Evolutionary conservation across 2,329 filamentous ascomycete genomes (phyloP), one percentile per base, ranked within the genome.

Genomic region (Fusarium compactum): DNA sequence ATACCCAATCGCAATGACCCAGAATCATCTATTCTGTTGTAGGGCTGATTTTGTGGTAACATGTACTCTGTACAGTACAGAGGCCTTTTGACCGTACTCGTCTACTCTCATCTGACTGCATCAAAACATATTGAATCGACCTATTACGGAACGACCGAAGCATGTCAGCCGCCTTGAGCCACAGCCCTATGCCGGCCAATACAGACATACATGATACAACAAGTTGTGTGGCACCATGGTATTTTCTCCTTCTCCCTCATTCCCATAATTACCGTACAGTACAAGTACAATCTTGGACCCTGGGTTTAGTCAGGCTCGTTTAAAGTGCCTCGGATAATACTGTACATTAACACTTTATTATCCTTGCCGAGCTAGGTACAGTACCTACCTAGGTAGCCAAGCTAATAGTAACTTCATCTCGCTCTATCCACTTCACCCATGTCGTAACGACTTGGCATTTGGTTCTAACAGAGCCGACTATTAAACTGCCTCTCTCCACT

Each of bases 21-120:
- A 64, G 38, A 58, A 41, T 20, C 59, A 64, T 64, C 16, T n/a
- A 32, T 38, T 15, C 34, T n/a, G 24, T 22, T 43, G 22, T 60
- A 65, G 61, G 62, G 48, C 62, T 67, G 48, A 55, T 51, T 46
- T 20, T n/a, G 24, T 24, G 45, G 54, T 53, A 55, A 43, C 63
- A 44, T 48, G 15, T 30, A 12, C 46, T 30, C 27, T 50, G 9
- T 30, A 16, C 16, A 38, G 34, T 38, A 38, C n/a, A 38, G 34
- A 38, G 9, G 11, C 16, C 34, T 38, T n/a, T 34, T 34, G 50
- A 24, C 43, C 32, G 29, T 30, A 34, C 38, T 20, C 22, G 46
- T 58, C 60, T 55, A 51, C 34, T 58, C 53, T 69, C 68, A 71
- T 71, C 65, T 71, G 69, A 71, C 68, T 71, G 65, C 68, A 71